These are phyloP conservation scores for Debaryomycetaceae sp. DNA, from an alignment of 1,139 yeast species.

Conservation along the genomic window DNA sequence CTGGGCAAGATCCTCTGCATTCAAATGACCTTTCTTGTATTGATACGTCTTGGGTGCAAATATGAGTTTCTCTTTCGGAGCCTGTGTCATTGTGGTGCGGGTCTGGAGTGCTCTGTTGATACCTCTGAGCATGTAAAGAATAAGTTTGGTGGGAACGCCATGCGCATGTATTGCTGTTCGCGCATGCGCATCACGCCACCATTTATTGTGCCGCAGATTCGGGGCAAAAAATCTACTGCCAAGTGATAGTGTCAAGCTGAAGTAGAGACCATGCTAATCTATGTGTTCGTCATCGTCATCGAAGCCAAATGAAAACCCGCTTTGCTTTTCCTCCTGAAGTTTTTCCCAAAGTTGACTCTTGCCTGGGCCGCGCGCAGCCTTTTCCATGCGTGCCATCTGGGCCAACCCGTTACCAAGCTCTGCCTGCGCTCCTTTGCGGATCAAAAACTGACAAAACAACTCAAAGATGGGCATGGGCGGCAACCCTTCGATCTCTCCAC, in stretches of 20 bases:
- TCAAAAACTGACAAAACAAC: constrained; percentile 46
- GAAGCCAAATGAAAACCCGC: constrained; percentile 29
- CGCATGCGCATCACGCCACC: too few relatives aligned
- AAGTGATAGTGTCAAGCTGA: too few relatives aligned
- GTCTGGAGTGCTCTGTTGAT: too few relatives aligned
- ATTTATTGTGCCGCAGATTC: too few relatives aligned
- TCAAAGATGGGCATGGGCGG: constrained; percentile 57
- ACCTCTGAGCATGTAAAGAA: too few relatives aligned
- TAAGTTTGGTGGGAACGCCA: too few relatives aligned
- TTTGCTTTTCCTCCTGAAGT: constrained; percentile 8
- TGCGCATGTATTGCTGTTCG: too few relatives aligned
- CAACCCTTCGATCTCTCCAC: constrained; percentile 34
- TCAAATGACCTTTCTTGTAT: constrained; percentile 65
- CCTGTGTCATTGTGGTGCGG: too few relatives aligned
- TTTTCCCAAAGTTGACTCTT: constrained; percentile 23
- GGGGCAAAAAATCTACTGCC: too few relatives aligned
- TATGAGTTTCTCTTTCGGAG: too few relatives aligned
- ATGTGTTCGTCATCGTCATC: constrained; percentile 16
- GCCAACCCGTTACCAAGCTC: constrained; percentile 30
- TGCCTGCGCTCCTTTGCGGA: constrained; percentile 25
- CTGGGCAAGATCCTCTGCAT: constrained; percentile 45
- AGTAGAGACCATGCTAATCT: too few relatives aligned
- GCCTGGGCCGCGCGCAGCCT: constrained; percentile 14
- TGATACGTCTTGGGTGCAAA: constrained; percentile 90
- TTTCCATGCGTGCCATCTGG: constrained; percentile 24